Evolutionary conservation across 495 filamentous ascomycete species (phyloP).

Genomic region (Lasiosphaeria ovina): DNA sequence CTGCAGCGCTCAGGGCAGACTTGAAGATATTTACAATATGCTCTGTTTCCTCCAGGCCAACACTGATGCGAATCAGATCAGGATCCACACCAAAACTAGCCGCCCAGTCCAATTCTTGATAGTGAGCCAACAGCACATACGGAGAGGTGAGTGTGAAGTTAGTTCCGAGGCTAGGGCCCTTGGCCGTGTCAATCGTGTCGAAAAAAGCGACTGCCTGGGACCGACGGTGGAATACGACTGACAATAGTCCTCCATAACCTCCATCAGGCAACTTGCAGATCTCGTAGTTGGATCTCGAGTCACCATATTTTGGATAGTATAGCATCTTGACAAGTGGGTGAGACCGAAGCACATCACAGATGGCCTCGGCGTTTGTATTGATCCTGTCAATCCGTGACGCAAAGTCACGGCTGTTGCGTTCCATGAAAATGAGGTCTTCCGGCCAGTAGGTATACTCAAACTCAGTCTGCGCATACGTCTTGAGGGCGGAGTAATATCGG

Average conservation of each 20-base stretch:
- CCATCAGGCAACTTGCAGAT: conserved; percentile 68
- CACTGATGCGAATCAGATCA: conserved; percentile 79
- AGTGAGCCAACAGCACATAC: conserved; percentile 90
- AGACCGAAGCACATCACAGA: conserved; percentile 62
- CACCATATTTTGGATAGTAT: conserved; percentile 80
- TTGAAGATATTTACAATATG: conserved; percentile 54
- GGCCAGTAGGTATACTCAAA: conserved; percentile 92
- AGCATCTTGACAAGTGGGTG: conserved; percentile 69
- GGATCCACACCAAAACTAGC: conserved; percentile 73
- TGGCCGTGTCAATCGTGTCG: conserved; percentile 81
- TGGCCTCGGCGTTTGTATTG: conserved; percentile 80
- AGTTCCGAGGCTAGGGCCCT: conserved; percentile 92
- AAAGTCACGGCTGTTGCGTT: conserved; percentile 94
- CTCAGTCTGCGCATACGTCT: conserved; percentile 55
- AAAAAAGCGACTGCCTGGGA: conserved; percentile 76
- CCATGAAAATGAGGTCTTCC: conserved; percentile 90
- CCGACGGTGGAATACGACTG: conserved; percentile 70
- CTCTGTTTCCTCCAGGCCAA: conserved; percentile 78
- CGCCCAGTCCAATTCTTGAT: conserved; percentile 87
- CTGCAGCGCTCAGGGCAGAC: conserved; percentile 47
- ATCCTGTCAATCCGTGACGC: conserved; percentile 77
- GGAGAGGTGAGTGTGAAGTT: conserved; percentile 92
- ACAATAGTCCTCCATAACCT: conserved; percentile 89
- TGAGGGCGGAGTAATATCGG: conserved; percentile 66
- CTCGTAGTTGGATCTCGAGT: conserved; percentile 72